Conservation (phyloP, 441 rosid species). For the Corymbia citriodora region DNA sequence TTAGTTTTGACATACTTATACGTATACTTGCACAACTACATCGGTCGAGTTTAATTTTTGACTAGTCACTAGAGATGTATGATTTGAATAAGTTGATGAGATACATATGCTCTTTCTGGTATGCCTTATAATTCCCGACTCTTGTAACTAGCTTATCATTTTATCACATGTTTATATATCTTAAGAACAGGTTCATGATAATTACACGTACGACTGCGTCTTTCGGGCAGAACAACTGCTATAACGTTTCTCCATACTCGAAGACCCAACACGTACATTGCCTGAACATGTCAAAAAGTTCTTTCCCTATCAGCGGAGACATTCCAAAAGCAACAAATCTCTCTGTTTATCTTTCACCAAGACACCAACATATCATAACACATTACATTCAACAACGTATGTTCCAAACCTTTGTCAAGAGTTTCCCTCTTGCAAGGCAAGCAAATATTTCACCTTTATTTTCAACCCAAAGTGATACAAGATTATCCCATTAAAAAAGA, state of each 20-base stretch:
- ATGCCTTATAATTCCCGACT: background rate
- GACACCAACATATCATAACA: background rate
- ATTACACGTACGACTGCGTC: background rate
- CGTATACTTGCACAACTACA: background rate
- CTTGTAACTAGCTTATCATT: background rate
- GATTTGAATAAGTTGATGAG: background rate
- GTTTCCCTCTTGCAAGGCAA: background rate
- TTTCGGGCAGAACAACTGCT: background rate
- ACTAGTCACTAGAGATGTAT: background rate
- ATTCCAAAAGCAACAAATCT: background rate
- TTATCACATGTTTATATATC: background rate
- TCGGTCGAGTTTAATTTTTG: too few relatives aligned
- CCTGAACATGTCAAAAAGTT: background rate
- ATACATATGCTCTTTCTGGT: background rate
- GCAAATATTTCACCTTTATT: background rate
- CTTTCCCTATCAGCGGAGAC: background rate
- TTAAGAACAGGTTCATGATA: background rate
- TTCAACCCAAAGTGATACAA: background rate
- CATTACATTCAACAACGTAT: background rate
- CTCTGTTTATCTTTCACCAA: background rate
- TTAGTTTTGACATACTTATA: background rate
- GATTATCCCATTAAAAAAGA: background rate
- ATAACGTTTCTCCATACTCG: background rate
- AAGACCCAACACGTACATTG: background rate
- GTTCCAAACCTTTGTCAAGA: background rate